Evolutionary conservation across 805 yeast genomes (phyloP), one percentile per base, ranked within the genome.

Genomic region (Saturnispora galanensis): DNA sequence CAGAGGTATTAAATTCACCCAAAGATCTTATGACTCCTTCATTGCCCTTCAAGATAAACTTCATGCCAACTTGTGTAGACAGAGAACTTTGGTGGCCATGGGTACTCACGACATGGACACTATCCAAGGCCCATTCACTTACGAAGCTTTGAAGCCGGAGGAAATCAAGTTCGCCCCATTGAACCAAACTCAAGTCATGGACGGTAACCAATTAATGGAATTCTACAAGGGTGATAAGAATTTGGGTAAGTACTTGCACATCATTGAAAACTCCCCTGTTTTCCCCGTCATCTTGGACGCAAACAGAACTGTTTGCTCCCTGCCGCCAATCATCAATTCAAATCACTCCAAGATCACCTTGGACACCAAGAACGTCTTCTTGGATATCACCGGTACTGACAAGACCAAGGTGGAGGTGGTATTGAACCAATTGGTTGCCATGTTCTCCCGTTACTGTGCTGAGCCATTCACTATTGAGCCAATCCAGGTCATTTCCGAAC

Each of bases 301-400:
- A 47, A 71, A 78, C 35, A 75, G 81, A 56, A 73, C 75, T 8
- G 93, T 93, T 43, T 81, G 94, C 57, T 89, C 97, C 6, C 67
- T 93, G 71, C 99, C 99, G 42, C 99, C 99, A 52, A 83, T 93
- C 60, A 94, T 93, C 70, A 93, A 93, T 70, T 83, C 95, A 33
- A 82, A 93, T 59, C 84, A 74, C 60, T 81, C 95, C 42, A 94
- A 94, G 69, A 86, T 93, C 57, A 71, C 93, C 15, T 65, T 88
- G 51, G 73, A 85, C 47, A 90, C 98, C 50, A 79, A 69, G 54
- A 89, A 93, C 58, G 84, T 94, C 49, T 87, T 90, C 64, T 79
- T 93, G 56, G 99, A 93, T 53, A 77, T 87, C 47, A 90, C 97
- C 13, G 99, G 95, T 52, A 86, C 95, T 42, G 99, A 93, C 63